phyloP scores from a whole-genome alignment of 2,329 filamentous ascomycete genomes.

The Colletotrichum cuscutae region DNA sequence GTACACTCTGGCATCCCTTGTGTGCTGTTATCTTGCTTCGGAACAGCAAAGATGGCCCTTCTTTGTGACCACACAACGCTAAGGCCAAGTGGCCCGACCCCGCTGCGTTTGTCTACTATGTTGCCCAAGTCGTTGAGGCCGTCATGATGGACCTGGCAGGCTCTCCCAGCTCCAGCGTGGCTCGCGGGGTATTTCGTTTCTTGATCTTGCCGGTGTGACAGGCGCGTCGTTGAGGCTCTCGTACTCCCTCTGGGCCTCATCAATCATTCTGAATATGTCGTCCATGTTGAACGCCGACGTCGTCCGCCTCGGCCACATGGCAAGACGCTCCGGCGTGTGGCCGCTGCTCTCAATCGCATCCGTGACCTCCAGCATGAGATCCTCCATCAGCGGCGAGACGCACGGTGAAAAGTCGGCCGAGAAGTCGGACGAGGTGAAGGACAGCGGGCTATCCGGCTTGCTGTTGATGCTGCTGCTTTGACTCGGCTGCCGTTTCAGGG shows the following conservation, averaged over 20 bases:
- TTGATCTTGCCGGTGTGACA: not conserved
- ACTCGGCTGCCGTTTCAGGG: slow-evolving; percentile 23
- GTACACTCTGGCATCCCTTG: slow-evolving; percentile 8
- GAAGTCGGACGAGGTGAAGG: slow-evolving; percentile 18
- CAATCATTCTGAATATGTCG: slow-evolving; percentile 24
- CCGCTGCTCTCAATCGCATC: slow-evolving; percentile 31
- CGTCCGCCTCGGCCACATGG: not conserved
- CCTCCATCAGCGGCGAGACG: slow-evolving; percentile 31
- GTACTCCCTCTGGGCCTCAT: slow-evolving; percentile 31
- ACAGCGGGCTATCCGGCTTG: slow-evolving; percentile 24
- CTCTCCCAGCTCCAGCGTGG: slow-evolving; percentile 27
- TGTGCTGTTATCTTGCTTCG: not conserved
- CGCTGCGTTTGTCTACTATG: too few relatives aligned
- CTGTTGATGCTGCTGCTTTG: slow-evolving; percentile 13
- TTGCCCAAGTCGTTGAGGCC: not conserved
- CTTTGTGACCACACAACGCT: not conserved
- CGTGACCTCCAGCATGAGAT: slow-evolving; percentile 28
- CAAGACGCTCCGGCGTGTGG: not conserved
- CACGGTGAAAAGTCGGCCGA: slow-evolving; percentile 25
- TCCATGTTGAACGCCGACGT: slow-evolving; percentile 22
- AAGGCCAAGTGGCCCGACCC: not conserved
- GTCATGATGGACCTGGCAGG: not conserved
- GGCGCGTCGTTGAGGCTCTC: slow-evolving; percentile 11
- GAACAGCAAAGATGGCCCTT: not conserved
- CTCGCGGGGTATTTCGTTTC: not conserved